Conservation (phyloP, 495 filamentous ascomycete species). For the Podospora comata region DNA sequence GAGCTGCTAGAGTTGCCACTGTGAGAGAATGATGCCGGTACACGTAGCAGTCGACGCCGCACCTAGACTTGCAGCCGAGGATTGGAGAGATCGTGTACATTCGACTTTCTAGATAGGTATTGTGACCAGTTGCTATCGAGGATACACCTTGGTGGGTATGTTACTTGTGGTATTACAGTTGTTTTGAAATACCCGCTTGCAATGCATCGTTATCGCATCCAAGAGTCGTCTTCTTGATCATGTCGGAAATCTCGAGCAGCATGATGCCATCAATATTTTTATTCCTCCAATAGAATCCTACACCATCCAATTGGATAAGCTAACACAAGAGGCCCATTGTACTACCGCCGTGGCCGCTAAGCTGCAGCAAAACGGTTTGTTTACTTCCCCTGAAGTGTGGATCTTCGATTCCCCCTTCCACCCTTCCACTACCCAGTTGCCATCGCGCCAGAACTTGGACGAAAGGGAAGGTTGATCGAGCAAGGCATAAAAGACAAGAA, state of each 20-base stretch:
- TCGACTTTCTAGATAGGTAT: background rate
- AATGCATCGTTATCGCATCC: background rate
- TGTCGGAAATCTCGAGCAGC: background rate
- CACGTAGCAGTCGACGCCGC: background rate
- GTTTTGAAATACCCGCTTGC: background rate
- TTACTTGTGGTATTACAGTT: background rate
- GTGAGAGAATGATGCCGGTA: background rate
- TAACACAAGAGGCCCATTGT: background rate
- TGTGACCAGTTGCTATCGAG: background rate
- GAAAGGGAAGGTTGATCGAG: background rate
- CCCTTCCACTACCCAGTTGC: background rate
- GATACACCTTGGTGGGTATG: too few species aligned
- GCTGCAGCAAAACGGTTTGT: conserved; percentile 2
- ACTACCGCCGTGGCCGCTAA: background rate
- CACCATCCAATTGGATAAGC: background rate
- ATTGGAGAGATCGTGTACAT: background rate
- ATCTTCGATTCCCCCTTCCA: background rate
- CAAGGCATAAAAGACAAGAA: background rate
- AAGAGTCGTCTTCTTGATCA: background rate
- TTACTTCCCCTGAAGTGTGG: conserved; percentile 10
- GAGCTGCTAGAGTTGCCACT: background rate
- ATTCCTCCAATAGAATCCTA: too few species aligned
- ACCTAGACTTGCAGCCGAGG: background rate
- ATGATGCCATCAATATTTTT: background rate
- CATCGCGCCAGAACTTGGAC: background rate